phyloP scores from a whole-genome alignment of 2,329 filamentous ascomycete genomes.

The Aspergillus neotritici region DNA sequence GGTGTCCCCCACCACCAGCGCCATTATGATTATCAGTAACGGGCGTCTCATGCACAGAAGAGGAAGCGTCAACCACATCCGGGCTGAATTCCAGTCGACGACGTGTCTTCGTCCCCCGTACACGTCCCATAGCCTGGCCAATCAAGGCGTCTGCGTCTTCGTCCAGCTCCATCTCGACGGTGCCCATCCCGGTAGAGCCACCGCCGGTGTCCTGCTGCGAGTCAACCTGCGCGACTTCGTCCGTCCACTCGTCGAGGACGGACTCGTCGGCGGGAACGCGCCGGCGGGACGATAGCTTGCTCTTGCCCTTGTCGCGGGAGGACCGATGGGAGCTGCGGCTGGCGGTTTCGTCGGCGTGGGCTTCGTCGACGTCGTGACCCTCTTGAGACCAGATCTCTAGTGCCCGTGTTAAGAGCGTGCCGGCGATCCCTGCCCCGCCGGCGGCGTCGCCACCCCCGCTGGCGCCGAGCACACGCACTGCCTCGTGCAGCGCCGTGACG shows the following conservation, averaged over 20 bases:
- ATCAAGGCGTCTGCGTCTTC: conserved; percentile 40
- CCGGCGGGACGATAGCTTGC: conserved; percentile 17
- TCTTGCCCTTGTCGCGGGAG: conserved; percentile 27
- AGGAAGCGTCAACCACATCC: conserved; percentile 2
- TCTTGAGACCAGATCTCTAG: conserved; percentile 44
- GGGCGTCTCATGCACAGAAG: no score
- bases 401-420: conserved; percentile 41
- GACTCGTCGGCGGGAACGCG: conserved; percentile 19
- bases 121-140: conserved; percentile 32
- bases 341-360: conserved; percentile 10
- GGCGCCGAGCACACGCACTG: conserved; percentile 42
- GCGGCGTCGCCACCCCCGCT: conserved; percentile 44
- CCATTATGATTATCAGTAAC: no score
- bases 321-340: conserved; percentile 17
- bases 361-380: conserved; percentile 23
- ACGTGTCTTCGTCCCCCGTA: conserved; percentile 20
- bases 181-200: conserved; percentile 5
- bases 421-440: conserved; percentile 43
- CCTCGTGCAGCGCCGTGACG: conserved; percentile 73
- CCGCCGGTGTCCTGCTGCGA: conserved; percentile 8
- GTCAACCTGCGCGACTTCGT: conserved; percentile 30
- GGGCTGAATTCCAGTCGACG: conserved; percentile 11
- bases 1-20: no score
- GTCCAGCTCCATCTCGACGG: conserved; percentile 39
- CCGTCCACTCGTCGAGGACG: conserved; percentile 31